Evolutionary conservation across 345 rosid genomes (phyloP), one percentile per base, ranked within the genome.

Genomic region (Lepidium didymum): DNA sequence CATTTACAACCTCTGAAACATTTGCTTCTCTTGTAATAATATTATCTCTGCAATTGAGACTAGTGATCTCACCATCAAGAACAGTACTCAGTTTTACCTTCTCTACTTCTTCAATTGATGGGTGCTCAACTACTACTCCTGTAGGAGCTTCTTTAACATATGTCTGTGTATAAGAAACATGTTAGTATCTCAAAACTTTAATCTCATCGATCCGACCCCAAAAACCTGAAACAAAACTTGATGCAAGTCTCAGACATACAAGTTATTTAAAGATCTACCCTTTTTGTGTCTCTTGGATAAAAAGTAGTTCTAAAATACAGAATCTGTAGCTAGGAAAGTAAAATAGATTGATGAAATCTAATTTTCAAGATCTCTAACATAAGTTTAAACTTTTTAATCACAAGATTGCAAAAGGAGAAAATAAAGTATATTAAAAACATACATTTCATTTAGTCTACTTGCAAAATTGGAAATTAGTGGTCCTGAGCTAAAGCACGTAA

Each of bases 1-100:
- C 70, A 38, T 56, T 33, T 64, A 69, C 67, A 74, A 62, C 62
- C n/a, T 79, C 80, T 65, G 87, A 60, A 72, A 60, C 67, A 8
- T 78, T 79, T 72, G 82, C 67, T 45, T 85, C 79, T 72, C 77
- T 72, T 4, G 63, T 49, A 79, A 80, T 66, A 56, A 69, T 73
- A 60, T 40, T 59, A 43, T 56, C 79, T 78, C 69, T 66, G 77
- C 66, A 10, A 14, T 34, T 51, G 11, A 9, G 13, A 9, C 29
- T 56, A 4, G 29, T 68, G 56, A 68, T 34, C 56, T 68, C 51
- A 23, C 47, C 63, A 67, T 40, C 61, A 43, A 43, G 50, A 46
- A 77, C 38, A 53, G 34, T 62, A 71, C 69, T 62, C 51, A 54
- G 29, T 64, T 80, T 75, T 33, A 18, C 47, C 4, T 67, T 64